A percentile compares a stretch with the other conserved stretches of the same genome.
phyloP scores from a whole-genome alignment of 176 grass and related monocot genomes.

The Bonia amplexicaulis region DNA sequence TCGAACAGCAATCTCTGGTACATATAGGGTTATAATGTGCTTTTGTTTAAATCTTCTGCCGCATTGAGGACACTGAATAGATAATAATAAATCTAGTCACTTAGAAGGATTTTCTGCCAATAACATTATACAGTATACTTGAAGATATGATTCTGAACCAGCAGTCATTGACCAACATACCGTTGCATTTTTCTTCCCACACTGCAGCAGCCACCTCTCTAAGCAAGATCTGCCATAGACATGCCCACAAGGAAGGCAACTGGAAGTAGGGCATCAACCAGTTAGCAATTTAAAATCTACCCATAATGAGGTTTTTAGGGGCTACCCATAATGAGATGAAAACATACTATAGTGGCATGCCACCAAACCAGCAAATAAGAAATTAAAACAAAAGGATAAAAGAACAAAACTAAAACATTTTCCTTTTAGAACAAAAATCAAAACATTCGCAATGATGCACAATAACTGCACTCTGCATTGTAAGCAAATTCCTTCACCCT shows the following conservation, averaged over 20 bases:
- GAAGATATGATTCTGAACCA: constrained; percentile 18
- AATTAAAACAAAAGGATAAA: neutral
- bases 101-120: constrained; percentile 10
- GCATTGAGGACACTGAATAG: constrained; percentile 85
- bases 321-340: neutral
- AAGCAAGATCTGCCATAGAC: constrained; percentile 89
- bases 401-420: neutral
- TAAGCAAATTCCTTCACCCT: neutral
- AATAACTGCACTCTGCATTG: neutral
- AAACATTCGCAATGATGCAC: neutral
- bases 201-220: constrained; percentile 68
- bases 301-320: neutral
- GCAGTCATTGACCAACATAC: constrained; percentile 39
- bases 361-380: neutral
- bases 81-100: neutral
- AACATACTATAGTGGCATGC: neutral
- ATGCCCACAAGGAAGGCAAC: constrained; percentile 98
- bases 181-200: constrained; percentile 62
- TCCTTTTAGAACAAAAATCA: neutral
- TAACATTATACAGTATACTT: neutral
- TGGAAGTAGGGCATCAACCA: constrained; percentile 24
- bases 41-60: constrained; percentile 50
- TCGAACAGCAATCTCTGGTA: constrained; percentile 70
- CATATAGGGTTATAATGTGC: constrained; percentile 84
- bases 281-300: constrained; percentile 22